Evolutionary conservation across 306 rosid species (phyloP), one percentile per base, ranked within the genome.

Genomic region (Cucurbita maxima): DNA sequence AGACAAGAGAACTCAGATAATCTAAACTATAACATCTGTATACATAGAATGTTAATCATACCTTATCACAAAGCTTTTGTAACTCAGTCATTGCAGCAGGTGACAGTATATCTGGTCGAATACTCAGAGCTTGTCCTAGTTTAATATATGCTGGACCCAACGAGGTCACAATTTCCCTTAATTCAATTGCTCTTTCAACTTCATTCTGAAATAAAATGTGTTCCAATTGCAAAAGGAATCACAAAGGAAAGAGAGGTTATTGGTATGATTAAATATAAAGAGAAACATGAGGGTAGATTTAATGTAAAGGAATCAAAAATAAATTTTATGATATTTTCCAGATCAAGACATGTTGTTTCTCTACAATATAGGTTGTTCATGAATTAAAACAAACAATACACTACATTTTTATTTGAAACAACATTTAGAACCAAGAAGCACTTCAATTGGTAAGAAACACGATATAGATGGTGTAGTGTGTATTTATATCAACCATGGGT

Each of bases 91-190:
- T 94, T 80, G 98, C 98, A 82, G 55, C 83, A 19, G 98, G 98
- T 74, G 98, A 90, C 76, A 94, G 86, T 62, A 94, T 85, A 86
- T 94, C 98, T 52, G 98, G 98, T 58, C 97, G 89, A 77, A 94
- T 94, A 76, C 98, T 94, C 88, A 94, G 84, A 53, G 98, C 98
- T 89, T 94, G 98, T 58, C 98, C 98, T 74, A 90, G 97, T 85
- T 94, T 94, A 73, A 94, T 90, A 79, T 94, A 94, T 5, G 98
- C 98, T 43, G 98, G 98, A 86, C 98, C 98, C 88, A 94, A 84
- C 75, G 98, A 94, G 75, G 98, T 94, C 52, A 94, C 98, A 67
- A 93, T 93, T 85, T 93, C 98, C 80, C 98, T 86, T 59, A 90
- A 71, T 74, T 88, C 98, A 73, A 93, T 93, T 25, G 98, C 98